A percentile compares a stretch with the other conserved stretches of the same genome.
Evolutionary conservation across 345 rosid genomes (phyloP).

Genomic region (Syzygium aromaticum): DNA sequence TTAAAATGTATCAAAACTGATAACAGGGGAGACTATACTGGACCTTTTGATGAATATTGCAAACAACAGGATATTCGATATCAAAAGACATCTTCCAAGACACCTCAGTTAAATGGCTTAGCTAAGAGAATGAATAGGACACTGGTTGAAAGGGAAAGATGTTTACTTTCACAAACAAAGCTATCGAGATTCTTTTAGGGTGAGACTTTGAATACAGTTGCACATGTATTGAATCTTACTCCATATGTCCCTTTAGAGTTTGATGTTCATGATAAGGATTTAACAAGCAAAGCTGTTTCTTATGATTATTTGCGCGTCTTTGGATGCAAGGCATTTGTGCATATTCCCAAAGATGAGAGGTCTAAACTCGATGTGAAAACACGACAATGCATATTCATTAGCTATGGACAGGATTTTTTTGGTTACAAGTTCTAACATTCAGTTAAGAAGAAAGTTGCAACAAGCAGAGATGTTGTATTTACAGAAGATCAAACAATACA

Average conservation of each 20-base stretch:
- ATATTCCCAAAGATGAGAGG: neutral
- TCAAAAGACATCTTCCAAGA: neutral
- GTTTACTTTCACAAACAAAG: neutral
- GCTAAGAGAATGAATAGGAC: slow-evolving; percentile 2
- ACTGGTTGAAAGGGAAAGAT: neutral
- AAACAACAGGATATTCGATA: neutral
- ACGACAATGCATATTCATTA: neutral
- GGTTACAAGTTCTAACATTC: neutral
- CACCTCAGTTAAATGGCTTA: neutral
- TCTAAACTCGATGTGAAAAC: neutral
- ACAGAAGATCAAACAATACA: neutral
- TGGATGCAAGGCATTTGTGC: neutral
- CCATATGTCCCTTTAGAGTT: neutral
- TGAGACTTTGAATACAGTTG: neutral
- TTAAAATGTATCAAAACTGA: neutral
- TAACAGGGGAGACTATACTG: neutral
- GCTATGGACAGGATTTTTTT: neutral
- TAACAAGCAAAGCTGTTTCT: neutral
- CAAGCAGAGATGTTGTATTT: neutral
- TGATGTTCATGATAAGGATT: neutral
- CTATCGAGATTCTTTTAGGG: neutral
- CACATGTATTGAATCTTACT: neutral
- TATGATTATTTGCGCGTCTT: slow-evolving; percentile 1
- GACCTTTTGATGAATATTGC: neutral
- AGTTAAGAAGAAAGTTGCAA: neutral